Evolutionary conservation across 2,329 filamentous ascomycete genomes (phyloP).

Genomic region (Colletotrichum somersetense): DNA sequence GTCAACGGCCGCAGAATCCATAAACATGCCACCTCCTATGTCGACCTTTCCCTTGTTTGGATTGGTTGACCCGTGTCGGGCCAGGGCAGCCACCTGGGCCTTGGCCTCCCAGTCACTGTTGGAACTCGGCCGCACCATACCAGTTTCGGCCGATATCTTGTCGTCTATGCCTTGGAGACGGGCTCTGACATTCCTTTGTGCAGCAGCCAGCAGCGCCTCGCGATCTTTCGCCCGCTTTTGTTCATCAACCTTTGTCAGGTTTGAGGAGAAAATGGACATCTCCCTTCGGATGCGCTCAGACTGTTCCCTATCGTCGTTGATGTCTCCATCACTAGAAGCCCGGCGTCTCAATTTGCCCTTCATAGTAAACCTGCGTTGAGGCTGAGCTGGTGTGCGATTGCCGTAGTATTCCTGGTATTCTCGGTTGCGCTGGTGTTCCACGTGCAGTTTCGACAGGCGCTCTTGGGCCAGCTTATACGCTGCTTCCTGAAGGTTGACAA

Average conservation of each 20-base stretch:
- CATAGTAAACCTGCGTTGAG: conserved; percentile 61
- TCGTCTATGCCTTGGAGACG: conserved; percentile 86
- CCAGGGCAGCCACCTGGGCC: conserved; percentile 76
- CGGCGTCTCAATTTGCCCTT: conserved; percentile 71
- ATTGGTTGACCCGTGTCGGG: conserved; percentile 64
- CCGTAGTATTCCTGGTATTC: conserved; percentile 85
- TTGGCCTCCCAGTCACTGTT: conserved; percentile 84
- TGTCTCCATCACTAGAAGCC: conserved; percentile 75
- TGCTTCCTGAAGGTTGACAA: conserved; percentile 81
- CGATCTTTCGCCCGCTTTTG: conserved; percentile 83
- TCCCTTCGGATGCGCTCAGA: conserved; percentile 81
- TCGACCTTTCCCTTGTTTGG: conserved; percentile 68
- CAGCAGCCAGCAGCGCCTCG: conserved; percentile 79
- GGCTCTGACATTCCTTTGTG: conserved; percentile 87
- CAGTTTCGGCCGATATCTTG: conserved; percentile 81
- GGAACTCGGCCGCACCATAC: conserved; percentile 76
- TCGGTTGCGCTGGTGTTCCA: conserved; percentile 72
- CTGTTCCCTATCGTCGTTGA: conserved; percentile 74
- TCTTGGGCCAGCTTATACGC: conserved; percentile 90
- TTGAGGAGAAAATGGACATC: conserved; percentile 82
- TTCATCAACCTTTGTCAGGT: conserved; percentile 75
- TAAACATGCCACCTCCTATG: conserved; percentile 84
- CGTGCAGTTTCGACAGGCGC: conserved; percentile 82
- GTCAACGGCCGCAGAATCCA: conserved; percentile 83
- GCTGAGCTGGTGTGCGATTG: conserved; percentile 54